Evolutionary conservation across 2,329 filamentous ascomycete genomes (phyloP).

Genomic region (Pezizomycotina sp.): DNA sequence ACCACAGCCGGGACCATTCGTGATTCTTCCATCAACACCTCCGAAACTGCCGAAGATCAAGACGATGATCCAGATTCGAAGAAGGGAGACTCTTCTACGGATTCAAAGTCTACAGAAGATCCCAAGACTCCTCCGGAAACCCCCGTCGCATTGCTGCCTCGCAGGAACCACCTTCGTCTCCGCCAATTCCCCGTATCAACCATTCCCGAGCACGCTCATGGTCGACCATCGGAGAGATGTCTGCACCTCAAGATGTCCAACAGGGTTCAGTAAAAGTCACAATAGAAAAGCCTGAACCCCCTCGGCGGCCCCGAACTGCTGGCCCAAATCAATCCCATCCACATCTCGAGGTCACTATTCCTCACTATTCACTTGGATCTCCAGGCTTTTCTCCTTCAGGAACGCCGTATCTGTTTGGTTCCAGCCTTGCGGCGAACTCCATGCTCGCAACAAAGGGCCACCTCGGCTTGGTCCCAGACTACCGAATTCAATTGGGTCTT

Average conservation of each 20-base stretch:
- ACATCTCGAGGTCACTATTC: slow-evolving; percentile 26
- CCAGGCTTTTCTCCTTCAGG: slow-evolving; percentile 26
- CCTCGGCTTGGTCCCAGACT: slow-evolving; percentile 22
- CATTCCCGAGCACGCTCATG: slow-evolving; percentile 16
- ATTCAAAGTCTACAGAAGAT: slow-evolving; percentile 12
- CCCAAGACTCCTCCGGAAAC: slow-evolving; percentile 13
- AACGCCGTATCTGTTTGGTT: slow-evolving; percentile 25
- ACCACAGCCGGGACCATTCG: too few relatives aligned
- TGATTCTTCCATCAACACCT: too few relatives aligned
- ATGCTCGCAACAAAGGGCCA: slow-evolving; percentile 23
- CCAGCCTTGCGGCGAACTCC: slow-evolving; percentile 23
- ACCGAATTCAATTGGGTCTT: slow-evolving; percentile 21
- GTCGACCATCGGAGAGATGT: slow-evolving; percentile 16
- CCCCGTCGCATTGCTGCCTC: too few relatives aligned
- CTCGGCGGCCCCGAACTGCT: slow-evolving; percentile 22
- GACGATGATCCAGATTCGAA: too few relatives aligned
- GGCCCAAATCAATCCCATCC: slow-evolving; percentile 22
- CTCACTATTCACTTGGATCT: slow-evolving; percentile 25
- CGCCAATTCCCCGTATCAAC: slow-evolving; percentile 14
- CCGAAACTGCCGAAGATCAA: too few relatives aligned
- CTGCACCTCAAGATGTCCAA: too few relatives aligned
- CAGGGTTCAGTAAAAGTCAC: slow-evolving; percentile 10
- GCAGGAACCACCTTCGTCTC: slow-evolving; percentile 15
- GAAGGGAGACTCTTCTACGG: too few relatives aligned
- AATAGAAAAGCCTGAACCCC: slow-evolving; percentile 19